phyloP scores from a whole-genome alignment of 306 rosid species.

The Prunus padus region DNA sequence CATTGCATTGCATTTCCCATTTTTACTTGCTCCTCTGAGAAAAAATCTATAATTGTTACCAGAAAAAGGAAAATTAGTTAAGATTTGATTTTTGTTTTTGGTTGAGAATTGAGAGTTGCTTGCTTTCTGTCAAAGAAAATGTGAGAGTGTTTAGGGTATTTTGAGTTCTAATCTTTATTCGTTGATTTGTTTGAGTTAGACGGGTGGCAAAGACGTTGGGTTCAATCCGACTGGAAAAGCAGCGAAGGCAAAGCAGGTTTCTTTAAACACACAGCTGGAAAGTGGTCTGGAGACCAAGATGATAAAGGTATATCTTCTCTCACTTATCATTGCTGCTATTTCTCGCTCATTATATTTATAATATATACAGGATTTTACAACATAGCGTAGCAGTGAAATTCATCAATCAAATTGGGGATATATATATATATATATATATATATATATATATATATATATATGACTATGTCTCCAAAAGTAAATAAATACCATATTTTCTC shows the following conservation, averaged over 20 bases:
- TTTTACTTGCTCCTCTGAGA: background rate
- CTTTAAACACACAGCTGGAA: slow-evolving; percentile 81
- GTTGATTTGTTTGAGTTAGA: slow-evolving; percentile 38
- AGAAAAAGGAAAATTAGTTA: too few relatives aligned
- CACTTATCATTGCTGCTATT: slow-evolving; percentile 10
- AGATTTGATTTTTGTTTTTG: too few relatives aligned
- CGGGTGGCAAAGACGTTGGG: slow-evolving; percentile 89
- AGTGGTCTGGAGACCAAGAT: slow-evolving; percentile 90
- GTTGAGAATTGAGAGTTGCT: background rate
- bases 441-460: too few relatives aligned
- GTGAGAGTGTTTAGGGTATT: background rate
- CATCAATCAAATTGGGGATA: too few relatives aligned
- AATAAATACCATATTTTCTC: too few relatives aligned
- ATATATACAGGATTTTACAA: too few relatives aligned
- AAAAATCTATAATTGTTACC: background rate
- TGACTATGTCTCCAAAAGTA: too few relatives aligned
- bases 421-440: too few relatives aligned
- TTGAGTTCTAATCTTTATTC: background rate
- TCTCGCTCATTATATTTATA: too few relatives aligned
- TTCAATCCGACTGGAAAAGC: slow-evolving; percentile 81
- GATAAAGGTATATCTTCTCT: slow-evolving; percentile 63
- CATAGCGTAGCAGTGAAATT: too few relatives aligned
- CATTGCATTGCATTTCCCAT: background rate
- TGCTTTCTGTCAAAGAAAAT: background rate
- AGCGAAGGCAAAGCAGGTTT: slow-evolving; percentile 91